These are phyloP conservation scores for Pulicaria dysenterica DNA, from an alignment of 129 eudicot genomes.

Conservation along the genomic window DNA sequence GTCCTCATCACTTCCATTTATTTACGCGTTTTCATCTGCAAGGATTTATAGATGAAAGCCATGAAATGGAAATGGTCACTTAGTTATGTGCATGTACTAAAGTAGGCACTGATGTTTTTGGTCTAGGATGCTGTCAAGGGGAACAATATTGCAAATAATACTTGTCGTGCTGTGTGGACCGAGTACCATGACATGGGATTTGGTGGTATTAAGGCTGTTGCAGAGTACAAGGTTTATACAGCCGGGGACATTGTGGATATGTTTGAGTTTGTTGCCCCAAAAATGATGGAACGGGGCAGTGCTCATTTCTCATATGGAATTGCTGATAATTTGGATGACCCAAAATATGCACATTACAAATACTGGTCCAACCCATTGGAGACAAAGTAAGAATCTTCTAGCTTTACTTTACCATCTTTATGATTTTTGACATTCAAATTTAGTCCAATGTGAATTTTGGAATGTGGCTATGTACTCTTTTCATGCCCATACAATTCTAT, in stretches of 20 bases:
- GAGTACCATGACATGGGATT: conserved; percentile 96
- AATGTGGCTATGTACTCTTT: not conserved
- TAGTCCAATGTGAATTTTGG: not conserved
- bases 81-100: conserved; percentile 6
- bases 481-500: not conserved
- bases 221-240: conserved; percentile 86
- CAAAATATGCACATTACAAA: conserved; percentile 75
- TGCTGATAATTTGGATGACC: conserved; percentile 90
- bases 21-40: not conserved
- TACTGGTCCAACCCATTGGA: conserved; percentile 99
- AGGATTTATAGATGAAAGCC: not conserved
- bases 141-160: conserved; percentile 62
- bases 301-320: conserved; percentile 85
- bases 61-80: not conserved
- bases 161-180: conserved; percentile 89
- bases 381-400: conserved; percentile 64
- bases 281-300: conserved; percentile 92
- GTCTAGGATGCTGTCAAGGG: conserved; percentile 91
- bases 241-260: conserved; percentile 73
- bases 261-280: conserved; percentile 86
- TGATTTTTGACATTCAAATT: conserved; percentile 14
- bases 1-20: not conserved
- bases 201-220: conserved; percentile 84
- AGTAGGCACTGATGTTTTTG: conserved; percentile 15
- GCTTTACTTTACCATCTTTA: conserved; percentile 10